These are phyloP conservation scores for Fusarium luffae DNA, from an alignment of 2,329 filamentous ascomycete genomes.

Conservation along the genomic window DNA sequence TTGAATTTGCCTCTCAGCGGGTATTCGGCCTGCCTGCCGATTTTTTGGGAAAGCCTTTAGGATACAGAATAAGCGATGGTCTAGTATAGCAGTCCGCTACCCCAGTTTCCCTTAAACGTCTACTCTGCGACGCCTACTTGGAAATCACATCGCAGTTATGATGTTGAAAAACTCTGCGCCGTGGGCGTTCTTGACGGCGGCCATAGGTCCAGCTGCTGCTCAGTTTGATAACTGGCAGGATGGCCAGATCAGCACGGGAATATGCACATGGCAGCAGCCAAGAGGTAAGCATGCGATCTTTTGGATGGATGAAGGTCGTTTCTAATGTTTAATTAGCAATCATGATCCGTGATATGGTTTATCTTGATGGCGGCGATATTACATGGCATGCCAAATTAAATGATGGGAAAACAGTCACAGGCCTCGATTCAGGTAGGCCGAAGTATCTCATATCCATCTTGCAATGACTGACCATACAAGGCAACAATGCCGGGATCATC, in stretches of 20 bases:
- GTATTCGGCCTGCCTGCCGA: conserved; percentile 1
- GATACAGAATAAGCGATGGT: conserved; percentile 38
- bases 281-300: conserved; percentile 50
- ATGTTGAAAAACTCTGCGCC: conserved; percentile 25
- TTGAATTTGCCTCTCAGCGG: conserved; percentile 4
- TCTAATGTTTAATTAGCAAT: conserved; percentile 57
- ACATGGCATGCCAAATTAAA: conserved; percentile 63
- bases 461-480: conserved; percentile 50
- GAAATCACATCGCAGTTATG: conserved; percentile 26
- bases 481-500: conserved; percentile 63
- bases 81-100: conserved; percentile 33
- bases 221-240: conserved; percentile 61
- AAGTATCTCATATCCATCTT: not conserved
- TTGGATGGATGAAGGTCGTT: not conserved
- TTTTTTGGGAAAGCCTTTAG: not conserved
- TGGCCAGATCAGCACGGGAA: conserved; percentile 65
- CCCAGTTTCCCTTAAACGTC: conserved; percentile 27
- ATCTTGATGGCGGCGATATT: conserved; percentile 71
- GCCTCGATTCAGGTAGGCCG: conserved; percentile 56
- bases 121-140: conserved; percentile 13
- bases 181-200: conserved; percentile 34
- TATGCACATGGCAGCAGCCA: conserved; percentile 67
- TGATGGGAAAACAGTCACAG: conserved; percentile 53
- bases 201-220: conserved; percentile 42
- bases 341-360: conserved; percentile 70